Evolutionary conservation across 441 rosid genomes (phyloP).

Genomic region (Pelargonium myrrhifolium): DNA sequence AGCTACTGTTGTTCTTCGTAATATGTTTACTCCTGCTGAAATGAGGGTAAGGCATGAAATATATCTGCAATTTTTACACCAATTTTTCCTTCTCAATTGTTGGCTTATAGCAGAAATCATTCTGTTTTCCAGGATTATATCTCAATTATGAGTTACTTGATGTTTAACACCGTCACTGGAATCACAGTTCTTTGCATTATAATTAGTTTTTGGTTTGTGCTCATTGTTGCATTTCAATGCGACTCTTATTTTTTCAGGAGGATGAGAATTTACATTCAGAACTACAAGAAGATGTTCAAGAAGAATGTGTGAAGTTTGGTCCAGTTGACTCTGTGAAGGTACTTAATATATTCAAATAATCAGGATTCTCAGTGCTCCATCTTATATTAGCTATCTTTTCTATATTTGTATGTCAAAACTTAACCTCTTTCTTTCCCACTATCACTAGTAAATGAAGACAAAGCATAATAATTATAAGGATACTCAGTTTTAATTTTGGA

Average conservation of each 20-base stretch:
- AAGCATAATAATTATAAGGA: not conserved
- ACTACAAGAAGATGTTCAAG: conserved; percentile 72
- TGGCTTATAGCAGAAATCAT: not conserved
- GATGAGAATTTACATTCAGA: conserved; percentile 72
- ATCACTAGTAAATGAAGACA: not conserved
- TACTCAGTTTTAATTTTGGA: not conserved
- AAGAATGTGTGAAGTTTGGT: conserved; percentile 80
- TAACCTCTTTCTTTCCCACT: not conserved
- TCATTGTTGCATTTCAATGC: not conserved
- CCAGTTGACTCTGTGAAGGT: conserved; percentile 86
- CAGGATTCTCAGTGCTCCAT: not conserved
- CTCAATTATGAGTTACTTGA: not conserved
- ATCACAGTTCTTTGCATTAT: not conserved
- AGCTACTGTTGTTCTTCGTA: conserved; percentile 64
- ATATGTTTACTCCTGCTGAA: conserved; percentile 83
- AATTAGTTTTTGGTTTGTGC: not conserved
- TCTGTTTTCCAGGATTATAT: not conserved
- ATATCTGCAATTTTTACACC: conserved; percentile 1
- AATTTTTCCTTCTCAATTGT: not conserved
- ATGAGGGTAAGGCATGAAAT: conserved; percentile 49
- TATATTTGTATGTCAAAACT: not conserved
- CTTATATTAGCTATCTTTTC: not conserved
- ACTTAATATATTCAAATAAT: conserved; percentile 3
- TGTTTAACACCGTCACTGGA: not conserved
- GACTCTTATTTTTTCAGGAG: conserved; percentile 32